Evolutionary conservation across 345 rosid genomes (phyloP).

Genomic region (Corchorus capsularis): DNA sequence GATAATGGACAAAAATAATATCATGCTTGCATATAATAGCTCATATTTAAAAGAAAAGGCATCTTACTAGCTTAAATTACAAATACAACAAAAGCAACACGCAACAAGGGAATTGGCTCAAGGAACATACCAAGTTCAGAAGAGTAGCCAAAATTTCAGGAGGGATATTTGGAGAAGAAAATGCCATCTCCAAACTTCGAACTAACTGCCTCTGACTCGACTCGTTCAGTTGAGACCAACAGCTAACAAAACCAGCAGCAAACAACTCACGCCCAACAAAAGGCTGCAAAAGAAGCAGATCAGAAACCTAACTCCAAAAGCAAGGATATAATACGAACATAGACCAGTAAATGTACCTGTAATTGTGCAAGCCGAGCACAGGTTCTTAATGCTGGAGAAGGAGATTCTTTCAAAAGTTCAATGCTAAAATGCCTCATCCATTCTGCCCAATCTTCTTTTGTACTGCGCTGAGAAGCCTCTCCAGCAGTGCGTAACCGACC

Average conservation of each 20-base stretch:
- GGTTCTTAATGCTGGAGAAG: conserved; percentile 95
- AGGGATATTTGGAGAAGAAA: conserved; percentile 96
- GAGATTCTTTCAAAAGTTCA: conserved; percentile 95
- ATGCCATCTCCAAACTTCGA: conserved; percentile 96
- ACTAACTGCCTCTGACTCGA: conserved; percentile 89
- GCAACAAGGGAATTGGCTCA: background rate
- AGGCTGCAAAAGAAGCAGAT: conserved; percentile 68
- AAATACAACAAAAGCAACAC: too few relatives aligned
- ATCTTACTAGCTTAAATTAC: background rate
- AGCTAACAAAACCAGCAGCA: conserved; percentile 99
- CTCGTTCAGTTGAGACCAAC: conserved; percentile 92
- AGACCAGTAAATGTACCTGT: conserved; percentile 54
- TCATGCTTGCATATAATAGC: background rate
- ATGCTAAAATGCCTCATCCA: conserved; percentile 99
- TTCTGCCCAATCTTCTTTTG: conserved; percentile 99
- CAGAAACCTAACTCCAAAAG: conserved; percentile 26
- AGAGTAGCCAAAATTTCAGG: conserved; percentile 98
- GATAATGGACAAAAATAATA: background rate
- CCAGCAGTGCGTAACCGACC: conserved; percentile 90
- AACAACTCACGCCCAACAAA: conserved; percentile 95
- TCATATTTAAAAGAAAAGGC: background rate
- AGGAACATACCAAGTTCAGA: conserved; percentile 71
- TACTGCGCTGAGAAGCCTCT: conserved; percentile 99
- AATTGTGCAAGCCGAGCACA: conserved; percentile 97
- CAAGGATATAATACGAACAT: conserved; percentile 17